Conservation (phyloP, 345 rosid species). For the Balakata baccata region DNA sequence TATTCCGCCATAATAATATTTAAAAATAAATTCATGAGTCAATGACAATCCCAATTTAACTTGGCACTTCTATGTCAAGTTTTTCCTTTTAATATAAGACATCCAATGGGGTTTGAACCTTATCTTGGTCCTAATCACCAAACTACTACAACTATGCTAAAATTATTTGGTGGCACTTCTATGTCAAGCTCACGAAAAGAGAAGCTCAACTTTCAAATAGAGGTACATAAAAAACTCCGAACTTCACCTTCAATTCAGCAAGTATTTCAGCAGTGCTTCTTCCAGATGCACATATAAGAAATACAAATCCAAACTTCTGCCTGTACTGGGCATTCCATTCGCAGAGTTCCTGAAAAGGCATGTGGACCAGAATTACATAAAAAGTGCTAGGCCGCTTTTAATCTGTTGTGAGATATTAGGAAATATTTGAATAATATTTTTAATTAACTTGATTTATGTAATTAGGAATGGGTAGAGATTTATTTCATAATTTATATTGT, state of each 20-base stretch:
- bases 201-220: background rate
- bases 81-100: too few species aligned
- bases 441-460: too few species aligned
- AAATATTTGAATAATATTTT: too few species aligned
- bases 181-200: background rate
- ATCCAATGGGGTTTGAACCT: too few species aligned
- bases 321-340: constrained; percentile 70
- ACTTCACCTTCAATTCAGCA: constrained; percentile 62
- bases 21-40: background rate
- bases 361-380: background rate
- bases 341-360: constrained; percentile 49
- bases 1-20: too few species aligned
- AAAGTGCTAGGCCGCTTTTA: background rate
- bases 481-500: too few species aligned
- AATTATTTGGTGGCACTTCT: background rate
- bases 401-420: too few species aligned
- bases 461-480: too few species aligned
- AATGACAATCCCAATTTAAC: background rate
- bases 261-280: constrained; percentile 71
- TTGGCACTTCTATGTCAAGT: background rate
- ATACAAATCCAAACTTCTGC: constrained; percentile 69
- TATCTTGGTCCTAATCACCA: too few species aligned
- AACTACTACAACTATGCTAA: too few species aligned
- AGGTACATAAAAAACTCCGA: background rate
- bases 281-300: constrained; percentile 77